Percentiles rank a stretch among this genome's conserved stretches.
Conservation (phyloP, 768 basidiomycete species). For the Rossbeevera mucosa region DNA sequence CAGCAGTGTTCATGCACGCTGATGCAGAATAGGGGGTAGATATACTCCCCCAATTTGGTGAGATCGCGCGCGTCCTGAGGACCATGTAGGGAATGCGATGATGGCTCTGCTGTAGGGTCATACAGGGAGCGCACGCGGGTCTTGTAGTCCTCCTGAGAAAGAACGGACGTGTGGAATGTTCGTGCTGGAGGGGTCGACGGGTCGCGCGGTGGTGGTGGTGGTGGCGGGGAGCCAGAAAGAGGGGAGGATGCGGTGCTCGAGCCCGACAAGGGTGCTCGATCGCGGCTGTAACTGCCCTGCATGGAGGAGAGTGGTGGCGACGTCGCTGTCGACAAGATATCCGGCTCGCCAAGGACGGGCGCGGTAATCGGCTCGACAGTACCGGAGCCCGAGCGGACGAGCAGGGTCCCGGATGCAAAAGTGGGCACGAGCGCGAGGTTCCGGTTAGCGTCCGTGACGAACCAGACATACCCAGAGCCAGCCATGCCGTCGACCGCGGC, state of each 20-base stretch:
- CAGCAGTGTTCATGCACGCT: constrained; percentile 84
- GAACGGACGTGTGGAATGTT: constrained; percentile 25
- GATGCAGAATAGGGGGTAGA: constrained; percentile 75
- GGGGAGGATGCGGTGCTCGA: constrained; percentile 37
- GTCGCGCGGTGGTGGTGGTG: constrained; percentile 26
- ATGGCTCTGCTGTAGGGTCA: constrained; percentile 14
- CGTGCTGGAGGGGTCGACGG: constrained; percentile 27
- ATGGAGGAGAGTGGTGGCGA: neutral
- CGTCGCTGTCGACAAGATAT: neutral
- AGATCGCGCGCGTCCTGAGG: constrained; percentile 24
- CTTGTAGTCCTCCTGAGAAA: constrained; percentile 2
- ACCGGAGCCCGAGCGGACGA: constrained; percentile 58
- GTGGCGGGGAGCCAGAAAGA: constrained; percentile 37
- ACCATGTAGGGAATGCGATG: constrained; percentile 1
- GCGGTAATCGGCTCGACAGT: constrained; percentile 22
- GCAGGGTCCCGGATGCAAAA: constrained; percentile 83
- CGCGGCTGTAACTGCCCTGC: neutral
- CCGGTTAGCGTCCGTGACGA: constrained; percentile 65
- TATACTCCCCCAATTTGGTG: constrained; percentile 41
- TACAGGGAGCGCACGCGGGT: constrained; percentile 25
- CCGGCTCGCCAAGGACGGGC: constrained; percentile 30
- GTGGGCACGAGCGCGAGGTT: constrained; percentile 76
- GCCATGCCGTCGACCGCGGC: constrained; percentile 76
- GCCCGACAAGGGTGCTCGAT: constrained; percentile 20
- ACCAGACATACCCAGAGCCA: constrained; percentile 81